Evolutionary conservation across 768 basidiomycete species (phyloP), one percentile per base, ranked within the genome.

Genomic region (Boletus sp.): DNA sequence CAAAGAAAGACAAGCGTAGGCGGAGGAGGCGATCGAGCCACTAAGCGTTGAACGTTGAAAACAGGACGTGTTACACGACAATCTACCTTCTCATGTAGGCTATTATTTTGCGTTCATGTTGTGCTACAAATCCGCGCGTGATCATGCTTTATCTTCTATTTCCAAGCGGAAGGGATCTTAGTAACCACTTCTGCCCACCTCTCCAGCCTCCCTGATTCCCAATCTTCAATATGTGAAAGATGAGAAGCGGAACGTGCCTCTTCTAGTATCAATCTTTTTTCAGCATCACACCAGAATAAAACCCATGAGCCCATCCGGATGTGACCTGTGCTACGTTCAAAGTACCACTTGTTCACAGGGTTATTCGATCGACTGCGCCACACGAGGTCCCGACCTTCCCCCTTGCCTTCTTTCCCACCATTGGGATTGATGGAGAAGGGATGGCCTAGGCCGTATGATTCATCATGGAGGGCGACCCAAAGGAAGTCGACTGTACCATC

Each of bases 291-390:
- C 97, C 97, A 99, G 72, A 99, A 99, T 63, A 99, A 71, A 42
- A 93, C 85, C 92, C 96, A 99, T 25, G 84, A 76, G 11, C 87
- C 88, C 77, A 88, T 81, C 58, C 90, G 81, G 37, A 93, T 57
- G 73, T 98, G 95, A 19, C 97, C 97, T 19, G 87, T 88, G 67
- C 88, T 90, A 33, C 97, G 85, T 66, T 99, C 97, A 60, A 93
- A 98, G 74, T 99, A 99, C 97, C 97, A 99, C 73, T 94, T 96
- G 75, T 99, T 99, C 53, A 98, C 85, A 0, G 94, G 95, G 70
- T 99, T 99, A 73, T 97, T 81, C 7, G 88, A 79, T 51, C 97
- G 81, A 68, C 87, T 90, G 43, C 97, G 83, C 97, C 97, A 99
- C 37, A 99, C 93, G 54, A 99, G 80, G 67, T 98, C 97, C 41